A percentile compares a stretch with the other conserved stretches of the same genome.
Evolutionary conservation across 2,329 filamentous ascomycete genomes (phyloP).

Genomic region (Aspergillus costaricaensis): DNA sequence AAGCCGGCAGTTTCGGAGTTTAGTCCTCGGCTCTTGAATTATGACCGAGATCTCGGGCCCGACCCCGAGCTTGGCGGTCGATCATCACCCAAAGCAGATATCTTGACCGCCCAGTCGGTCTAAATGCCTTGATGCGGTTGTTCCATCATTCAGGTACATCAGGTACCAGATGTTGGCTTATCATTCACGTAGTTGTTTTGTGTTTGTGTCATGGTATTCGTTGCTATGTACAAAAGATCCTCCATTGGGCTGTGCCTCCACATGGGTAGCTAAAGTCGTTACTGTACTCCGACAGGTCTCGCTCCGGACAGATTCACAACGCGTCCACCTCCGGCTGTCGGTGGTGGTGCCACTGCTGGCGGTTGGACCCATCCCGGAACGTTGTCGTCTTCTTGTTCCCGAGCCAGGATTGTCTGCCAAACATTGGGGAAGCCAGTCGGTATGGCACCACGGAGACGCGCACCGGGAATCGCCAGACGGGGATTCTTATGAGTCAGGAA

Average conservation of each 20-base stretch:
- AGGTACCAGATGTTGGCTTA: not conserved
- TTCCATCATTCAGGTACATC: not conserved
- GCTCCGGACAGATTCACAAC: constrained; percentile 61
- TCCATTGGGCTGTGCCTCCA: not conserved
- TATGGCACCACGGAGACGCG: constrained; percentile 47
- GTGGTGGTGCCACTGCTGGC: constrained; percentile 24
- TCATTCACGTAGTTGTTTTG: not conserved
- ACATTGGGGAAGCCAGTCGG: constrained; percentile 67
- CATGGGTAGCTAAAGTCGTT: not conserved
- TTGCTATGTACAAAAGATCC: not conserved
- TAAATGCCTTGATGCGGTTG: not conserved
- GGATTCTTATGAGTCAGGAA: constrained; percentile 77
- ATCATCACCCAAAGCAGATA: not conserved
- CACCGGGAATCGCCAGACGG: constrained; percentile 80
- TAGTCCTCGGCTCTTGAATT: not conserved
- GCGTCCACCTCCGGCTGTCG: constrained; percentile 48
- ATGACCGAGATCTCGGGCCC: constrained; percentile 1
- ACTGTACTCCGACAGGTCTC: constrained; percentile 50
- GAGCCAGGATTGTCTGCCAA: constrained; percentile 67
- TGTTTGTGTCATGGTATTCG: not conserved
- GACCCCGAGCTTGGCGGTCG: not conserved
- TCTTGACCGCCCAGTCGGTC: not conserved
- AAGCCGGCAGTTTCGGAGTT: not conserved
- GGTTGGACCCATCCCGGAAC: constrained; percentile 75
- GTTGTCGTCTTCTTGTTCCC: constrained; percentile 61